These are phyloP conservation scores for Scedosporium apiospermum DNA, from an alignment of 2,329 filamentous ascomycete genomes.

Conservation along the genomic window DNA sequence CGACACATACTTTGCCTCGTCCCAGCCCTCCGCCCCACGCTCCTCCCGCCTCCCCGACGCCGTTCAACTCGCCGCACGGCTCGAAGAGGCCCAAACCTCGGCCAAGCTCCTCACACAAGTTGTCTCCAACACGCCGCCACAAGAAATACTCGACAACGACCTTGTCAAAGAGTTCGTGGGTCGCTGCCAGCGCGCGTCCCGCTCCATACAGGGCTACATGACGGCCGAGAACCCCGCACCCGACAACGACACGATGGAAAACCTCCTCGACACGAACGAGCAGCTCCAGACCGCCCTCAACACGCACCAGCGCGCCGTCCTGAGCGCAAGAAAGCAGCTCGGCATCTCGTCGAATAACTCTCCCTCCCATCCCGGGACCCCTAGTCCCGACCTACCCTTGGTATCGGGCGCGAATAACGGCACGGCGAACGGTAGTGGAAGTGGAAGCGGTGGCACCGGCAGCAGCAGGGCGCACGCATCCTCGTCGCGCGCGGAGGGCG, in stretches of 20 bases:
- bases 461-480: constrained; percentile 4
- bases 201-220: constrained; percentile 81
- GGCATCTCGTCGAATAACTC: constrained; percentile 23
- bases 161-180: constrained; percentile 86
- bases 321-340: constrained; percentile 50
- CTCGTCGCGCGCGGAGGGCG: constrained; percentile 4
- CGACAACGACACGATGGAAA: constrained; percentile 90
- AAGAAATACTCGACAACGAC: constrained; percentile 73
- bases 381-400: constrained; percentile 18
- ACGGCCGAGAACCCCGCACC: constrained; percentile 66
- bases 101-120: constrained; percentile 89
- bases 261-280: constrained; percentile 89
- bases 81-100: constrained; percentile 85
- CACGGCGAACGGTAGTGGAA: not conserved
- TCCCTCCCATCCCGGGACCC: constrained; percentile 18
- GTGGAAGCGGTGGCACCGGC: not conserved
- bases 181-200: constrained; percentile 70
- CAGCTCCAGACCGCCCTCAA: constrained; percentile 74
- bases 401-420: constrained; percentile 11
- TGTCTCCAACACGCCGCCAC: constrained; percentile 70
- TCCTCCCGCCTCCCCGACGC: constrained; percentile 52
- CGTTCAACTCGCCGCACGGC: constrained; percentile 67
- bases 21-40: constrained; percentile 33
- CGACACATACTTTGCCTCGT: constrained; percentile 49
- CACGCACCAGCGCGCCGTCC: constrained; percentile 72